These are phyloP conservation scores for Termitomyces sp. DNA, from an alignment of 1,284 basidiomycete genomes.

Conservation along the genomic window DNA sequence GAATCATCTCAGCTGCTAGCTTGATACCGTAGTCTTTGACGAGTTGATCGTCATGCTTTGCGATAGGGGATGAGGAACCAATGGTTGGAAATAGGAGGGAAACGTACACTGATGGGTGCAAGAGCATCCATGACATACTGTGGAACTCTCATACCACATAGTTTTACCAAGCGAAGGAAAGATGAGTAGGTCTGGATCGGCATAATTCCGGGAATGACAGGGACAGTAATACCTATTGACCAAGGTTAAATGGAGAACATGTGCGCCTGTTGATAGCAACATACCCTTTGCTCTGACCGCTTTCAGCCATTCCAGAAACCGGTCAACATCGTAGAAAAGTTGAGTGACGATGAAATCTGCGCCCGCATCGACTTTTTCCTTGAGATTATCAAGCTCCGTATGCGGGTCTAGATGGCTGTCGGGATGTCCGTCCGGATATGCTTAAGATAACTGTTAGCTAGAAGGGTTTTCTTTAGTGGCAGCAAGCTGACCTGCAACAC, in stretches of 20 bases:
- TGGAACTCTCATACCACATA: constrained; percentile 84
- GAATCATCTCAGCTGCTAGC: constrained; percentile 76
- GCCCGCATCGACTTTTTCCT: constrained; percentile 90
- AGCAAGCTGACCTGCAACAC: constrained; percentile 66
- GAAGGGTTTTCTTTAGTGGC: neutral
- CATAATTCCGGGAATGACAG: constrained; percentile 96
- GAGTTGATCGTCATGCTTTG: constrained; percentile 82
- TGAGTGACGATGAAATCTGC: constrained; percentile 97
- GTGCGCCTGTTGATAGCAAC: constrained; percentile 19
- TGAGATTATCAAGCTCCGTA: constrained; percentile 74
- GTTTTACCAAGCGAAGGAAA: constrained; percentile 86
- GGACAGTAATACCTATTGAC: constrained; percentile 74
- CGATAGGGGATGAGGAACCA: constrained; percentile 7
- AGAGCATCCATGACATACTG: constrained; percentile 63
- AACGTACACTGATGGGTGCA: constrained; percentile 71
- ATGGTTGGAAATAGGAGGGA: constrained; percentile 7
- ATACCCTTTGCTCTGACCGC: constrained; percentile 70
- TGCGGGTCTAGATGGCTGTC: constrained; percentile 62
- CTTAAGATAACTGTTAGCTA: constrained; percentile 31
- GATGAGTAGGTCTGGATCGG: constrained; percentile 96
- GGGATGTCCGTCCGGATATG: constrained; percentile 90
- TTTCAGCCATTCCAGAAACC: constrained; percentile 76
- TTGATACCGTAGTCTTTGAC: constrained; percentile 87
- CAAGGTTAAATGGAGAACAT: constrained; percentile 10
- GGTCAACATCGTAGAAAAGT: constrained; percentile 92